Conservation (phyloP, 345 rosid genomes). For the Citrus glauca region DNA sequence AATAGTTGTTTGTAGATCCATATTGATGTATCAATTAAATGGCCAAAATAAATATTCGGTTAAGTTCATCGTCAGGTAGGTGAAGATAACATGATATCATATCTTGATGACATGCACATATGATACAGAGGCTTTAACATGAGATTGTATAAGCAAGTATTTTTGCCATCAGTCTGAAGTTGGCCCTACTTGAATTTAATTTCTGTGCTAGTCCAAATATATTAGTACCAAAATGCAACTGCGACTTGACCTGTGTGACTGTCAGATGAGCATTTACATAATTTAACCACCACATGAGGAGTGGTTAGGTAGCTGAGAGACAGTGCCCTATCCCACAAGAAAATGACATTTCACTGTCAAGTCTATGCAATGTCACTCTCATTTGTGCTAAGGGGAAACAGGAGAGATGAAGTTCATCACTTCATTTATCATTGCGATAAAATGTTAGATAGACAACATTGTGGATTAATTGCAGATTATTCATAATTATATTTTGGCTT, state of each 20-base stretch:
- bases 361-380: conserved; percentile 2
- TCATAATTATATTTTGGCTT: background rate
- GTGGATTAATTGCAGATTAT: background rate
- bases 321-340: conserved; percentile 8
- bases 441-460: background rate
- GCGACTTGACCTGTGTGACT: conserved; percentile 27
- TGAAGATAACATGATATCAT: conserved; percentile 9
- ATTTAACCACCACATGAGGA: background rate
- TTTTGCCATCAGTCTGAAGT: conserved; percentile 3
- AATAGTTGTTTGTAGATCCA: background rate
- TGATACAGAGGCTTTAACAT: conserved; percentile 2
- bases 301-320: background rate
- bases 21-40: background rate
- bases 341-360: background rate
- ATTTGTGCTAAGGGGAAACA: background rate
- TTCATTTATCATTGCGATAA: background rate
- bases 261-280: conserved; percentile 10
- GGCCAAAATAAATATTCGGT: background rate
- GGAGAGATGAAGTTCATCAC: background rate
- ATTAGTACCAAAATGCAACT: background rate
- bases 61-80: background rate
- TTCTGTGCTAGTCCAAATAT: background rate
- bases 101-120: background rate
- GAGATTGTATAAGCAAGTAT: background rate
- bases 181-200: conserved; percentile 19